Percentiles rank a stretch among this genome's conserved stretches.
Conservation (phyloP, 179 eudicot species). For the Nepenthes alata region DNA sequence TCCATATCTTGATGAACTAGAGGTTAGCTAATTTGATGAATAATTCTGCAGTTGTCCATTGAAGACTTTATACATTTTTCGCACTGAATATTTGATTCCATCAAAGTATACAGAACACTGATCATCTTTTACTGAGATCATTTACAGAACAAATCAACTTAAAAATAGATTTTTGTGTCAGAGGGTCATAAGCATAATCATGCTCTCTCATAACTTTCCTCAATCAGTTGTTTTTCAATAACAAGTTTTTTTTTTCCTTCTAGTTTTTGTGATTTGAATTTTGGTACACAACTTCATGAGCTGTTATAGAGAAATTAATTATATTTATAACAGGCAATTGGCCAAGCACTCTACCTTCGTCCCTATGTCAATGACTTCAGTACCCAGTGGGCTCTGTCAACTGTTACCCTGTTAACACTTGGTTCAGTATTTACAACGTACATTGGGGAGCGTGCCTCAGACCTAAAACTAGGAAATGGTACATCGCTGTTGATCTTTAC, state of each 20-base stretch:
- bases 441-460: slow-evolving; percentile 86
- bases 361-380: slow-evolving; percentile 94
- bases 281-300: too few relatives aligned
- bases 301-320: not conserved
- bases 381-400: slow-evolving; percentile 77
- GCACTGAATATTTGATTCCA: not conserved
- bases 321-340: slow-evolving; percentile 64
- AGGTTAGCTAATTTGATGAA: not conserved
- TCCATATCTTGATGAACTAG: not conserved
- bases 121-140: too few relatives aligned
- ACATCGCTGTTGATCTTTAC: slow-evolving; percentile 96
- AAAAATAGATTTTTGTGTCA: too few relatives aligned
- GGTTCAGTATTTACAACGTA: slow-evolving; percentile 86
- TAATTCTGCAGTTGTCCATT: not conserved
- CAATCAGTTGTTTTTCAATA: too few relatives aligned
- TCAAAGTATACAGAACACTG: too few relatives aligned
- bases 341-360: slow-evolving; percentile 90
- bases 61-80: not conserved
- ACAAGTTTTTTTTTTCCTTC: too few relatives aligned
- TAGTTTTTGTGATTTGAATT: too few relatives aligned
- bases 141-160: too few relatives aligned
- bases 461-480: slow-evolving; percentile 96
- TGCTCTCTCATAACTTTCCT: too few relatives aligned
- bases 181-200: too few relatives aligned
- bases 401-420: slow-evolving; percentile 69